Base-by-base conservation (phyloP, 176 grass and related monocot genomes). In the Aegilops longissima region DNA sequence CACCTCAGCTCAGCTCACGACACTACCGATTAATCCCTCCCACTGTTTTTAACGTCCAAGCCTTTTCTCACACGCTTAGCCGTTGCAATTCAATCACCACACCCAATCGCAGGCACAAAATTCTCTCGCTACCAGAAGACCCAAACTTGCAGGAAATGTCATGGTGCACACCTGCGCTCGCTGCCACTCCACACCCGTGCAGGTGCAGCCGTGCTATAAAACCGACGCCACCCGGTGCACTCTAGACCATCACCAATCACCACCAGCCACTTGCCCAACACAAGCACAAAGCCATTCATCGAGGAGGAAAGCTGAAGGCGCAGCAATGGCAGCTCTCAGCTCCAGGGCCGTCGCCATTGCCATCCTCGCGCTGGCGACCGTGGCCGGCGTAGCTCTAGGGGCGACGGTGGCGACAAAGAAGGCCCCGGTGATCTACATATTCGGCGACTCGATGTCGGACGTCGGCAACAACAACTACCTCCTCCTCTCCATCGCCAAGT, bases 391-490 rank as follows among this genome's bases (percentile, higher is more conserved):
- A 2, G 69, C 68, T 30, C 9, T 27, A 14, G 27, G 61, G 1
- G 17, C 33, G 5, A n/a, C 79, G 20, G 1, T 5, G 9, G 21
- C 61, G 42, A 1, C 39, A 30, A 1, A 10, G 0, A 91, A 89
- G 35, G 71, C 29, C 4, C 89, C 94, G 17, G 92, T 96, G 56
- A 80, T 90, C 65, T 99, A 90, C 67, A 90, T 93, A 16, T 99
- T 99, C 47, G 94, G 97, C 13, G 97, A 99, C 84, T 99, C 94
- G 18, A 92, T 99, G 92, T 96, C 94, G 1, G 97, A 96, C 86
- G 97, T 96, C 2, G 94, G 97, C 39, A 99, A 94, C 94, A 96
- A 99, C 86, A 96, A 99, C 33, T 94, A 96, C 80, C 94, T 99
- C 14, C 83, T 86, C 9, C 78, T 94, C 3, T 96, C 92, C 83